phyloP scores from a whole-genome alignment of 345 rosid genomes.

The Pistacia integerrima region DNA sequence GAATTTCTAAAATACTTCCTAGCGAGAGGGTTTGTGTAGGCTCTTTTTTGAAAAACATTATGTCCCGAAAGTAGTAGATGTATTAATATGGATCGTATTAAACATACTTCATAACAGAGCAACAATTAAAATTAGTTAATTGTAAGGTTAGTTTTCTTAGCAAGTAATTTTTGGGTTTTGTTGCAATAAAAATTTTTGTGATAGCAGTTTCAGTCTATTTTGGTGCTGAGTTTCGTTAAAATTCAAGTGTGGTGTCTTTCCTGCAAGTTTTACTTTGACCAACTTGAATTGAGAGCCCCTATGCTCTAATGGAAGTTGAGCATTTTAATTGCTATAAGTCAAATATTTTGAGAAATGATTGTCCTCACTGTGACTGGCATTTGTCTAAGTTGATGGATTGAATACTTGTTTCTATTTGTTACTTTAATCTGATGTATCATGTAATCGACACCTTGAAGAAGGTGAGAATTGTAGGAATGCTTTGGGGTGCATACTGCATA shows the following conservation, averaged over 20 bases:
- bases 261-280: too few relatives aligned
- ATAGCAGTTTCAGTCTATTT: not conserved
- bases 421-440: not conserved
- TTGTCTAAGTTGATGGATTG: not conserved
- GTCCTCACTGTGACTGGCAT: not conserved
- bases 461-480: not conserved
- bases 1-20: not conserved
- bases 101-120: too few relatives aligned
- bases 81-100: too few relatives aligned
- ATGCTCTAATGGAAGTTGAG: not conserved
- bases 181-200: not conserved
- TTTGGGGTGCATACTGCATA: not conserved
- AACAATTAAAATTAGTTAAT: too few relatives aligned
- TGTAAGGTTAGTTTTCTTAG: not conserved
- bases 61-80: too few relatives aligned
- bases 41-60: too few relatives aligned
- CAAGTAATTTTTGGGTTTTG: not conserved
- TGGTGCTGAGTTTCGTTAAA: too few relatives aligned
- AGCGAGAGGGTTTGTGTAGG: not conserved
- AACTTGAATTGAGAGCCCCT: too few relatives aligned
- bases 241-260: too few relatives aligned
- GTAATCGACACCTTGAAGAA: not conserved
- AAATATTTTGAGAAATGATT: not conserved
- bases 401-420: not conserved
- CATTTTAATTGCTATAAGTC: not conserved